These are phyloP conservation scores for Penicillium lividum DNA, from an alignment of 495 filamentous ascomycete genomes.

Conservation along the genomic window DNA sequence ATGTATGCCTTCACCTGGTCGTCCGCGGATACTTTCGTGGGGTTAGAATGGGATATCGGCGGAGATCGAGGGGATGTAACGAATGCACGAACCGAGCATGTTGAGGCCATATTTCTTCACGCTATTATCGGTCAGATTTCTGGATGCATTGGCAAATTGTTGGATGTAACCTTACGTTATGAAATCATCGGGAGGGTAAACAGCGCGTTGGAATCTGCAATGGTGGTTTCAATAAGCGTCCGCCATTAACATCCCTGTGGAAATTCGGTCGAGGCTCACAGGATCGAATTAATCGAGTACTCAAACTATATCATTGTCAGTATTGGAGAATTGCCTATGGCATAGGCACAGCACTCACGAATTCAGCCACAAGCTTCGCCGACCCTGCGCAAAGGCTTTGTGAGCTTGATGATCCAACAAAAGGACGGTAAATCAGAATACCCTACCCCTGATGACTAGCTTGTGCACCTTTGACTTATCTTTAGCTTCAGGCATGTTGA, in stretches of 20 bases:
- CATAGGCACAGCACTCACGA: slow-evolving; percentile 58
- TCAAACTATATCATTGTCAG: slow-evolving; percentile 68
- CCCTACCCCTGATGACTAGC: slow-evolving; percentile 81
- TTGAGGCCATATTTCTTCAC: slow-evolving; percentile 99
- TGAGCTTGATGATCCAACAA: slow-evolving; percentile 21
- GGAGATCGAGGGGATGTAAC: background rate
- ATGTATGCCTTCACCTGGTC: slow-evolving; percentile 99
- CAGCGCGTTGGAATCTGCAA: slow-evolving; percentile 83
- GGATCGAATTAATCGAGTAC: slow-evolving; percentile 93
- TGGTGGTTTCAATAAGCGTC: slow-evolving; percentile 14
- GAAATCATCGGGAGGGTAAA: slow-evolving; percentile 98
- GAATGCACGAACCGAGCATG: slow-evolving; percentile 70
- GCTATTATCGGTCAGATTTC: slow-evolving; percentile 34
- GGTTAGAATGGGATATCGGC: slow-evolving; percentile 14
- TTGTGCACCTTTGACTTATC: slow-evolving; percentile 94
- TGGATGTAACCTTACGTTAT: slow-evolving; percentile 62
- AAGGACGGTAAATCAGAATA: background rate
- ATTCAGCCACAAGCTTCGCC: slow-evolving; percentile 89
- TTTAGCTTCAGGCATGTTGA: slow-evolving; percentile 55
- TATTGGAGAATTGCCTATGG: background rate
- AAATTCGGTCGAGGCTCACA: slow-evolving; percentile 46
- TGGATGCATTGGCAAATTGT: background rate
- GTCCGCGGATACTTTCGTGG: slow-evolving; percentile 72
- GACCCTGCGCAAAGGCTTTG: slow-evolving; percentile 53
- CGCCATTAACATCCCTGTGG: background rate